Base-by-base conservation (phyloP, 2,329 filamentous ascomycete species). In the Parastagonospora avenae region DNA sequence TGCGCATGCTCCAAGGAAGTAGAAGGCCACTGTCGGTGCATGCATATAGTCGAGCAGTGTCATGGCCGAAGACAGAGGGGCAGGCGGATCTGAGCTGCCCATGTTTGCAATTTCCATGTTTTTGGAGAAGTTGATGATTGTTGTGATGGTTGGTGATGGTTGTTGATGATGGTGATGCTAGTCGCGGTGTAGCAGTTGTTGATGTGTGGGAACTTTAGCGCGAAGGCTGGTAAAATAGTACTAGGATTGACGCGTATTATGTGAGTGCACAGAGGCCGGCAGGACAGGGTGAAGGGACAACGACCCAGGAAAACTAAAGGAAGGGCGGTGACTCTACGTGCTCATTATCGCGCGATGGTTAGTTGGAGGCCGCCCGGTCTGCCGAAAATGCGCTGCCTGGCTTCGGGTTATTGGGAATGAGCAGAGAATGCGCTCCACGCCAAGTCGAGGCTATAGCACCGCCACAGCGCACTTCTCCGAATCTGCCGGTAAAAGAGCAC, bases 41-140 rank as follows among this genome's bases (percentile, higher is more conserved):
- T 73, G 67, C 54, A 69, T 60, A 37, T 73, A 72, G 46, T 68
- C 56, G 30, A 73, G 52, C 4, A 72, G 55, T n/a, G 48, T 54
- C 62, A 67, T 64, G 19, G 64, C 63, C 14, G 63, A 50, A 28
- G 54, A 52, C 16, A 62, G 57, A 19, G 57, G 31, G 31, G 56
- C 43, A 8, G 47, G 39, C 12, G 54, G 40, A 4, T 33, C 30
- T 33, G 55, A 37, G 7, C 31, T 42, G 1, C 53, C 53, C 57
- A 65, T 62, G 30, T 39, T 60, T 19, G 16, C 41, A 14, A 47
- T 51, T 8, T 41, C 9, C 24, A 38, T 50, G 28, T 42, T 31
- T 14, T 24, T 29, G 30, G 27, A 11, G 38, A 36, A 11, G 38
- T 31, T 30, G 40, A 19, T 45, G 39, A 32, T 35, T 24, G 10